Evolutionary conservation across 129 eudicot genomes (phyloP).

Genomic region (Pulicaria dysenterica): DNA sequence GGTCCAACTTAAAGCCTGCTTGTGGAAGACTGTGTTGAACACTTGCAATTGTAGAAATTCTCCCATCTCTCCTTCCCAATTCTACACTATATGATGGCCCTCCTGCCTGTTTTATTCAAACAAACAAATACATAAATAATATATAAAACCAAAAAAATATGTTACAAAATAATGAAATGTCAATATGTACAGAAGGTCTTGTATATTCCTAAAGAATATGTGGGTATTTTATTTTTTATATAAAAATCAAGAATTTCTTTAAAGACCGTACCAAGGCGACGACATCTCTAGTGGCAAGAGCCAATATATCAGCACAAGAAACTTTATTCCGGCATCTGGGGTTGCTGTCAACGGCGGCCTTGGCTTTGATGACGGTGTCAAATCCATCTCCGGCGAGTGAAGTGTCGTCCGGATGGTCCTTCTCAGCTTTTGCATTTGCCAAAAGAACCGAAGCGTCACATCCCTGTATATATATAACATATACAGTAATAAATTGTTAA

Average conservation of each 20-base stretch:
- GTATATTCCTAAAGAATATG: neutral
- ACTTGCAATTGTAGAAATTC: slow-evolving; percentile 59
- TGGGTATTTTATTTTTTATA: neutral
- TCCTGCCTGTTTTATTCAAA: slow-evolving; percentile 54
- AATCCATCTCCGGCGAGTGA: slow-evolving; percentile 93
- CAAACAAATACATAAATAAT: neutral
- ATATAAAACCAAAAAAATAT: neutral
- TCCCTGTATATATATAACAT: slow-evolving; percentile 44
- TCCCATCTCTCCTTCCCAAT: slow-evolving; percentile 83
- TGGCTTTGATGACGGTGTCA: slow-evolving; percentile 79
- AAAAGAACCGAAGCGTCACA: slow-evolving; percentile 87
- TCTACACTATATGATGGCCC: slow-evolving; percentile 77
- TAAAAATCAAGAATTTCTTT: neutral
- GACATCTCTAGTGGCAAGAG: slow-evolving; percentile 92
- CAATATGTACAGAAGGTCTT: no score
- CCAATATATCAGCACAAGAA: slow-evolving; percentile 93
- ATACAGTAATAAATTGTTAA: no score
- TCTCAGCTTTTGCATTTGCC: slow-evolving; percentile 64
- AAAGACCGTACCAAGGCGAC: slow-evolving; percentile 59
- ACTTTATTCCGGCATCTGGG: slow-evolving; percentile 71
- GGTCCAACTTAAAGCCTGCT: slow-evolving; percentile 51
- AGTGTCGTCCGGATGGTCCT: slow-evolving; percentile 69
- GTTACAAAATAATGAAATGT: neutral
- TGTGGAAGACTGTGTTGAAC: slow-evolving; percentile 64
- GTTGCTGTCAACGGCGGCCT: slow-evolving; percentile 74